Conservation (phyloP, 148 eudicot species). For the Bassia scoparia region DNA sequence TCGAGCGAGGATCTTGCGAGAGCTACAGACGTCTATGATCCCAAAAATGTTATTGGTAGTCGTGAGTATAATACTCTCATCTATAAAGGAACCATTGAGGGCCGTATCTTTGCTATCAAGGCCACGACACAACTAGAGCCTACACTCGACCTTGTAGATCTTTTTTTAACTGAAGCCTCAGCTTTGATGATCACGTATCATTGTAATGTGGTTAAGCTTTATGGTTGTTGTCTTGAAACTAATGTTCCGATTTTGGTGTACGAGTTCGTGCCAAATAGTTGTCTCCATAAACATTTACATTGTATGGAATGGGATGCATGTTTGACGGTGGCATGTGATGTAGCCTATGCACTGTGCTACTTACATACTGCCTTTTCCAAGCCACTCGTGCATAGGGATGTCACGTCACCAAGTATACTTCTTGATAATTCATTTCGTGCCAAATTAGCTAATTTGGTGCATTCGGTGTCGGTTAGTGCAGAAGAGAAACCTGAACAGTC, state of each 20-base stretch:
- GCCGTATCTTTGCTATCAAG: constrained; percentile 15
- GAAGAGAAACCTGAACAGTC: constrained; percentile 19
- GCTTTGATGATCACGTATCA: constrained; percentile 13
- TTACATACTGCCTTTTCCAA: constrained; percentile 33
- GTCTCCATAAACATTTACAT: constrained; percentile 15
- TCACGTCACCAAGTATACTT: constrained; percentile 20
- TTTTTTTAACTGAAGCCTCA: constrained; percentile 23
- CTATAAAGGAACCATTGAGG: constrained; percentile 27
- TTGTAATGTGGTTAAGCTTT: constrained; percentile 16
- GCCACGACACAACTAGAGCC: not conserved
- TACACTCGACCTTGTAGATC: not conserved
- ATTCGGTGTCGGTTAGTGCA: constrained; percentile 22
- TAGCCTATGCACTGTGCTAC: constrained; percentile 34
- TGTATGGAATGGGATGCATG: constrained; percentile 23
- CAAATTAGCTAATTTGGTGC: constrained; percentile 21
- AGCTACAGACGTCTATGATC: constrained; percentile 24
- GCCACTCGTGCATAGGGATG: constrained; percentile 33
- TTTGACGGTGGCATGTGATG: constrained; percentile 22
- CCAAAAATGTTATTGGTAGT: constrained; percentile 15
- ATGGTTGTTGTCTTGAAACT: constrained; percentile 37
- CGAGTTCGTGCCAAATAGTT: constrained; percentile 9
- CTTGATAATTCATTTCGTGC: constrained; percentile 19
- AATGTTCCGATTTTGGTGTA: constrained; percentile 26
- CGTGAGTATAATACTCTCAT: not conserved
- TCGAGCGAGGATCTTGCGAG: constrained; percentile 14